These are phyloP conservation scores for Cryomyces antarcticus DNA, from an alignment of 495 filamentous ascomycete genomes.

Conservation along the genomic window DNA sequence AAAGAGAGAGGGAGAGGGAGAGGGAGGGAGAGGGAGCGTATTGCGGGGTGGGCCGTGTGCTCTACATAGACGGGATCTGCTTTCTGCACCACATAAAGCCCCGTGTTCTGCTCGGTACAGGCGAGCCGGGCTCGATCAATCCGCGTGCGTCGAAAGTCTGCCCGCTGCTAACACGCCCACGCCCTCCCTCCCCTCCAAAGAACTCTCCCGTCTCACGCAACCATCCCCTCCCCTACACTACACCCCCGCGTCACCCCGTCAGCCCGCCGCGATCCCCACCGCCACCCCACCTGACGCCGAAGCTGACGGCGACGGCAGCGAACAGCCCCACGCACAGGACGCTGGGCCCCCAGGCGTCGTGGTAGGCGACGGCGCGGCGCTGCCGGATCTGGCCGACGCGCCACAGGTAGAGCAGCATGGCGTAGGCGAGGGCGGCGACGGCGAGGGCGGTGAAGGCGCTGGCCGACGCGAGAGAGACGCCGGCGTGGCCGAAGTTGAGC, in stretches of 20 bases:
- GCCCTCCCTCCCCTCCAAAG: too few species aligned
- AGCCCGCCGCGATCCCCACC: conserved; percentile 16
- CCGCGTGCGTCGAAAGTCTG: too few species aligned
- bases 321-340: conserved; percentile 58
- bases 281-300: conserved; percentile 35
- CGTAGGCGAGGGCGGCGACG: conserved; percentile 52
- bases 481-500: conserved; percentile 69
- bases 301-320: conserved; percentile 54
- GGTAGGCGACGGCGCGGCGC: conserved; percentile 65
- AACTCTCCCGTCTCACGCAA: conserved; percentile 8
- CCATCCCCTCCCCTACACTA: not conserved
- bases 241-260: conserved; percentile 9
- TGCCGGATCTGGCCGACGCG: conserved; percentile 65
- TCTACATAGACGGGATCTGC: too few species aligned
- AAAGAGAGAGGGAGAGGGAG: too few species aligned
- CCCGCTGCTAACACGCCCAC: too few species aligned
- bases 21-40: too few species aligned
- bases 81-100: too few species aligned
- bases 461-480: conserved; percentile 31
- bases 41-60: too few species aligned
- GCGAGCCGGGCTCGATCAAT: too few species aligned
- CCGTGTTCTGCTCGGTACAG: too few species aligned
- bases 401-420: conserved; percentile 66
- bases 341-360: conserved; percentile 73
- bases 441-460: conserved; percentile 75